Percentiles rank a stretch among this genome's conserved stretches.
Evolutionary conservation across 495 filamentous ascomycete species (phyloP).

Genomic region (Penicillium cinerascens): DNA sequence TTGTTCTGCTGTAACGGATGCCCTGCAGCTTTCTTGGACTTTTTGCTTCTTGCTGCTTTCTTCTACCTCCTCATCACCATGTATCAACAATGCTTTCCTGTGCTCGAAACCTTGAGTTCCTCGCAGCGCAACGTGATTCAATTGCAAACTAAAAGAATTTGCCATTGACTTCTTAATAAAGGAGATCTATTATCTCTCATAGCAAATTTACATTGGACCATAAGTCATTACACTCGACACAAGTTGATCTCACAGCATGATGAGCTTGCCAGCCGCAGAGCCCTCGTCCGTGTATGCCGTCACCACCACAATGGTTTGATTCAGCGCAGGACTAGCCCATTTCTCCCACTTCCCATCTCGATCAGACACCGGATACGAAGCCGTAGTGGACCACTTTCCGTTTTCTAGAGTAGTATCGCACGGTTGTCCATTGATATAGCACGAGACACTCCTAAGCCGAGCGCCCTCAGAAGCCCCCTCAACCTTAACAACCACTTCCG

Average conservation of each 20-base stretch:
- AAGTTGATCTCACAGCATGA: slow-evolving; percentile 16
- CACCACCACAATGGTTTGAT: slow-evolving; percentile 28
- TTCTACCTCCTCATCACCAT: too few relatives aligned
- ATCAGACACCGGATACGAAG: slow-evolving; percentile 24
- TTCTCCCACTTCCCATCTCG: slow-evolving; percentile 27
- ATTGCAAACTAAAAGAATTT: neutral
- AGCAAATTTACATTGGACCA: neutral
- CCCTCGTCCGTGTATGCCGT: slow-evolving; percentile 12
- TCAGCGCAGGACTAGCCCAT: slow-evolving; percentile 31
- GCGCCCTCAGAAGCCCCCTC: slow-evolving; percentile 13
- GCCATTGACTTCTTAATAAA: neutral
- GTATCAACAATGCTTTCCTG: neutral
- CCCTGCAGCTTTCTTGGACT: too few relatives aligned
- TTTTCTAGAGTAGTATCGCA: slow-evolving; percentile 13
- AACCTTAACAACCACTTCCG: slow-evolving; percentile 16
- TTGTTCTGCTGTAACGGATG: too few relatives aligned
- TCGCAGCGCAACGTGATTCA: neutral
- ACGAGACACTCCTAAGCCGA: slow-evolving; percentile 9
- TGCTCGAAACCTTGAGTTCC: neutral
- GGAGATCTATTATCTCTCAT: neutral
- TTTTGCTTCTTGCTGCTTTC: too few relatives aligned
- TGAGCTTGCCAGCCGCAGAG: slow-evolving; percentile 22
- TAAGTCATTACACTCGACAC: neutral
- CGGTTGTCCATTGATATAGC: slow-evolving; percentile 30
- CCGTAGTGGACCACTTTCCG: slow-evolving; percentile 14